Base-by-base conservation (phyloP, 768 basidiomycete species). In the Fomitopsis serialis region DNA sequence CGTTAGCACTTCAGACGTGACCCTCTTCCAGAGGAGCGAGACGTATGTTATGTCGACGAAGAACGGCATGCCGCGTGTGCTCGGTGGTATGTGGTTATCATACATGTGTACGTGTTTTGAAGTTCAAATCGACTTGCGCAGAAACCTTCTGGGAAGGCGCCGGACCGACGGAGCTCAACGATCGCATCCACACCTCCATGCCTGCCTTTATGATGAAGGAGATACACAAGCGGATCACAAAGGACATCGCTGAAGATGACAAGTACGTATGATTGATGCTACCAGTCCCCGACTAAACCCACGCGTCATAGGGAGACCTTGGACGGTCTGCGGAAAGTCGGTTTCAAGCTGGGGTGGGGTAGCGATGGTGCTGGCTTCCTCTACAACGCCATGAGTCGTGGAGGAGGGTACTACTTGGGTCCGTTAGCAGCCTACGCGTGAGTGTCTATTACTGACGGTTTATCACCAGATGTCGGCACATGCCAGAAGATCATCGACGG, bases 341-440 rank as follows among this genome's bases (percentile, higher is more conserved):
- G 87, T 4, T 89, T 87, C 71, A 76, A 74, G 53, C 60, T 73
- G 12, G 79, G 75, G 43, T 59, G 65, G 7, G 85, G 85, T 8
- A 71, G 70, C 32, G 76, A 80, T 6, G 78, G 71, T 19, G 69
- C 77, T 0, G 85, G 86, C 0, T 73, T 80, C 55, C 53, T 77
- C 10, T 66, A 77, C 42, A 65, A 80, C 19, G 77, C 75, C 13
- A 79, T 73, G 63, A 64, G 63, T 8, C 73, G 72, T 42, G 79
- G 69, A 0, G 85, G 84, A 23, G 84, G 87, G 6, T 88, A 84
- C 65, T 89, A 89, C 66, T 69, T 87, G 1, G 84, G 86, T 79
- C 54, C 23, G 70, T 35, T 42, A 17, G n/a, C 40, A 23, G 21
- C 4, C 44, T 42, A 12, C 9, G 50, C 37, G 15, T 40, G 6